Evolutionary conservation across 768 basidiomycete genomes (phyloP).

Genomic region (Boletus rufocinnamomeus): DNA sequence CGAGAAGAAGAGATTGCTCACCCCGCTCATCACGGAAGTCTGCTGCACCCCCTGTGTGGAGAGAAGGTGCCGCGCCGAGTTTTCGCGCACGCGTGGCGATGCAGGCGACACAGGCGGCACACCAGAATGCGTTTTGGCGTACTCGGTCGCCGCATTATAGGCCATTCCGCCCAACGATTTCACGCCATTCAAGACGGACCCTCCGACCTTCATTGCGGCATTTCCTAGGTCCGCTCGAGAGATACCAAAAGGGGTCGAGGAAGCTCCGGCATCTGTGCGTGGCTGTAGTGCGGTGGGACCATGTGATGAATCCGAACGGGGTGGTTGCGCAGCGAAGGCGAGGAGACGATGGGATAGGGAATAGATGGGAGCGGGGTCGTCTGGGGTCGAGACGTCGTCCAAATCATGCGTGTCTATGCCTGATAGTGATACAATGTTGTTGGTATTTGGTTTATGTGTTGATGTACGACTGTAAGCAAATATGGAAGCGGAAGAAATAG

Average conservation of each 20-base stretch:
- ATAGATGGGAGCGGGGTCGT: conserved; percentile 52
- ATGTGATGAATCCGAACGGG: conserved; percentile 28
- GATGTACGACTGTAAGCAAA: conserved; percentile 45
- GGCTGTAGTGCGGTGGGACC: conserved; percentile 20
- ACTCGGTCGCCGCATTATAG: conserved; percentile 46
- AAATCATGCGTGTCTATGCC: conserved; percentile 31
- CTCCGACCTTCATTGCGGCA: conserved; percentile 60
- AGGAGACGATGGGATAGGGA: conserved; percentile 63
- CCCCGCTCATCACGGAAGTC: conserved; percentile 28
- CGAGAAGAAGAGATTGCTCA: conserved; percentile 52
- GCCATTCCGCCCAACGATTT: conserved; percentile 64
- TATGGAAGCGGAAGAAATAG: conserved; percentile 49
- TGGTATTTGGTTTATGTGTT: conserved; percentile 37
- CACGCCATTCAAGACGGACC: conserved; percentile 63
- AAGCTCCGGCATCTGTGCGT: conserved; percentile 26
- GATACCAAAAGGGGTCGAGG: conserved; percentile 34
- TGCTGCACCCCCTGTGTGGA: conserved; percentile 25
- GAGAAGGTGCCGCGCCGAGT: conserved; percentile 20
- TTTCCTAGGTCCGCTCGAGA: conserved; percentile 53
- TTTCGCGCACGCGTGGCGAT: conserved; percentile 8
- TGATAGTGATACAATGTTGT: conserved; percentile 43
- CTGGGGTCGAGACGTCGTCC: conserved; percentile 16
- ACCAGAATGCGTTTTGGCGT: conserved; percentile 39
- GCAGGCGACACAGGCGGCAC: conserved; percentile 4
- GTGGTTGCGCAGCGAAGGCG: conserved; percentile 51